Conservation (phyloP, 2,329 filamentous ascomycete genomes). For the Venturia nashicola region DNA sequence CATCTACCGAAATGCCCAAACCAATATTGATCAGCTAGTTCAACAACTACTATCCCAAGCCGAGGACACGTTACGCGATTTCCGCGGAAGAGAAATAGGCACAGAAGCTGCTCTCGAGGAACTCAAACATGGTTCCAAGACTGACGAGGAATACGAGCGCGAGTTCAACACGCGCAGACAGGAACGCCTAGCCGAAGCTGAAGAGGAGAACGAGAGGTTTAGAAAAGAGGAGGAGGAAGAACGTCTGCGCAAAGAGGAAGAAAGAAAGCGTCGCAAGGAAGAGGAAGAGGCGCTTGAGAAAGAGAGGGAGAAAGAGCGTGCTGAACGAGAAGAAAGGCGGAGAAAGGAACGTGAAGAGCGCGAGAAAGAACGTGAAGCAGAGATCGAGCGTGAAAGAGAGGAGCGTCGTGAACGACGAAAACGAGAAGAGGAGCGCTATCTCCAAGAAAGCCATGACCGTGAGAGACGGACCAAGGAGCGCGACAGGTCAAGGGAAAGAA, state of each 20-base stretch:
- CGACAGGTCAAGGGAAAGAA: constrained; percentile 22
- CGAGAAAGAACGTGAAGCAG: constrained; percentile 33
- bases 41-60: constrained; percentile 52
- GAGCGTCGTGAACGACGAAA: constrained; percentile 30
- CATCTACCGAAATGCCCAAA: constrained; percentile 60
- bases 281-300: constrained; percentile 41
- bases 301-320: constrained; percentile 29
- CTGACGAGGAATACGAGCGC: constrained; percentile 59
- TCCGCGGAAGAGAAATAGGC: constrained; percentile 56
- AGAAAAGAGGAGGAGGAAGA: constrained; percentile 38
- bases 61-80: constrained; percentile 55
- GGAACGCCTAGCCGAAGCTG: constrained; percentile 49
- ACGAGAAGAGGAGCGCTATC: constrained; percentile 33
- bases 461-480: constrained; percentile 19
- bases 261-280: constrained; percentile 38
- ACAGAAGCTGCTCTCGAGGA: constrained; percentile 56
- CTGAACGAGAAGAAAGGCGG: constrained; percentile 17
- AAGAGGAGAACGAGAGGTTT: constrained; percentile 47
- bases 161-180: constrained; percentile 50
- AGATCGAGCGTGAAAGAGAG: constrained; percentile 35
- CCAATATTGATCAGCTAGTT: constrained; percentile 55
- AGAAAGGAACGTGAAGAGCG: constrained; percentile 29
- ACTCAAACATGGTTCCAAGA: constrained; percentile 52
- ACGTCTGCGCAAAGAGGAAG: constrained; percentile 37
- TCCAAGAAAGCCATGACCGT: constrained; percentile 23